Base-by-base conservation (phyloP, 1,284 basidiomycete species). In the Somion occarium region DNA sequence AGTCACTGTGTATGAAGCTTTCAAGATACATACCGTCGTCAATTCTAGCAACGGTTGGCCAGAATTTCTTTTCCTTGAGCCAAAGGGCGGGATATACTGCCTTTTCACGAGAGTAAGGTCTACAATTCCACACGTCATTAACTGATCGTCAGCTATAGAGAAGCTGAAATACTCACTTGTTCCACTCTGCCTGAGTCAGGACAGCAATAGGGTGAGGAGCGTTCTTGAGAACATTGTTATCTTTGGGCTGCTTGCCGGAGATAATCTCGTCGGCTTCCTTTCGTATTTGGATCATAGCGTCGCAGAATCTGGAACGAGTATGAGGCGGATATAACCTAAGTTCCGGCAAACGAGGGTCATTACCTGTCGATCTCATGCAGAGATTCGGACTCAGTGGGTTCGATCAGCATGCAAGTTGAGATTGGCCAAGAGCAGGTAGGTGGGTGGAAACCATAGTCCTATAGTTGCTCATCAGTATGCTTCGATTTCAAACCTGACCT, bases 261-360 rank as follows among this genome's bases (percentile, higher is more conserved):
- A 89, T 81, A 60, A 99, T 81, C 55, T 96, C 92, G 57, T 96
- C 87, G 1, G 86, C 92, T 69, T 99, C 96, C 58, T 84, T 75
- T 49, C 94, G 88, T 61, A 99, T 99, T 57, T 89, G 81, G 58
- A 99, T 95, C 88, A 98, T 94, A 4, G 96, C 95, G 59, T 98
- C 91, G 69, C 93, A 93, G 75, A 98, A 96, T 61, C 90, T 88
- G 53, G 37, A 44, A 42, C 18, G 15, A 34, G 15, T 19, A 50
- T n/a, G 22, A 30, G 45, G 44, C 9, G 49, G 42, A 23, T 23
- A n/a, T 22, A 23, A 22, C 13, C 18, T 43, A 43, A 13, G 15
- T 44, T 41, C 3, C 15, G 23, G 20, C 5, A 23, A 5, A 22
- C 42, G 42, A 5, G 24, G 20, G 24, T 19, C 15, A 12, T 55